Evolutionary conservation across 1,139 yeast species (phyloP), one percentile per base, ranked within the genome.

Genomic region (Hansenula lynferdii): DNA sequence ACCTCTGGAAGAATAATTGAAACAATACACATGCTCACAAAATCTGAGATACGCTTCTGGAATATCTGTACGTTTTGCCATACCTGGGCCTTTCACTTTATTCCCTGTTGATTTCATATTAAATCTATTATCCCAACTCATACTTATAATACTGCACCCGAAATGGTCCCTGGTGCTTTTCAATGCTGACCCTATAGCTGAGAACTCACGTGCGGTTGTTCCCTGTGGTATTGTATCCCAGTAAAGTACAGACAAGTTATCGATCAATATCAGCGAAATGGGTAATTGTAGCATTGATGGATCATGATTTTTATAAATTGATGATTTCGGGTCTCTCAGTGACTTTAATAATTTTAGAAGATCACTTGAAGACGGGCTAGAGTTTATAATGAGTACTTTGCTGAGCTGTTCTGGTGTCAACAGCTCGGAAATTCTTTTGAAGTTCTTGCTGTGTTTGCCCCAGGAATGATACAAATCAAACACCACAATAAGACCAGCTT

Each of bases 61-160:
- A 4, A 28, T 19, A 19, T 28, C 23, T n/a, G 31, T 33, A 25
- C 5, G 25, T 28, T 8, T 37, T 14, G 32, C 28, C 18, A 12
- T 17, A 8, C 17, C 9, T 8, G 34, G 23, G 19, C 19, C 14
- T 3, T 27, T 16, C 4, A 15, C 29, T n/a, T n/a, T n/a, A 8
- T n/a, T 28, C 22, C 11, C 9, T 9, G n/a, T 16, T 16, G 21
- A 17, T 23, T 17, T 28, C 14, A 16, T 24, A 14, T 31, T 34
- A 15, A 38, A 40, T 10, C 32, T 19, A 6, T 27, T 31, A 34
- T 41, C 44, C 36, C 36, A 36, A 16, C 36, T 18, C 3, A 35
- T 34, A 4, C 33, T 33, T 5, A 41, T 28, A 3, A 41, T 26
- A 9, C 31, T 16, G 23, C 44, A 38, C 9, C 40, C 40, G 9